Conservation (phyloP, 2,329 filamentous ascomycete species). For the Alternaria ventricosa region DNA sequence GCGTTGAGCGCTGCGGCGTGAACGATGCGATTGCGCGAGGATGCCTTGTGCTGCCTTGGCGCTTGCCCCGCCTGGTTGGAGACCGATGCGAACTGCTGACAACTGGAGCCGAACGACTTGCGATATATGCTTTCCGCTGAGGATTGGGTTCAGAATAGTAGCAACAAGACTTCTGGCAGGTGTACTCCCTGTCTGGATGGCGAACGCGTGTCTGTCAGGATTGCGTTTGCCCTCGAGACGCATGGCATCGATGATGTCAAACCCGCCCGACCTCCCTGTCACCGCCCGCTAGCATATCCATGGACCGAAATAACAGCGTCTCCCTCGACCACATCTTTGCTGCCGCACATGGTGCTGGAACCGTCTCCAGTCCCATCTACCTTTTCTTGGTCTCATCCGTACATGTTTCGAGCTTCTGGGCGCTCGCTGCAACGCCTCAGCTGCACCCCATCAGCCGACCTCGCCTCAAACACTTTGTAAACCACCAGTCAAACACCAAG, state of each 20-base stretch:
- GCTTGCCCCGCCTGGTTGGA: conserved; percentile 23
- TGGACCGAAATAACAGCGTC: conserved; percentile 1
- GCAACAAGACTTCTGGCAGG: background rate
- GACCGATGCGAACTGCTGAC: conserved; percentile 15
- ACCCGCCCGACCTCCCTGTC: conserved; percentile 2
- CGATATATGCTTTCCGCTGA: background rate
- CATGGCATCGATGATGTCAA: conserved; percentile 31
- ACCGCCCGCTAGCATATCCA: conserved; percentile 10
- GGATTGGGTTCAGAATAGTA: background rate
- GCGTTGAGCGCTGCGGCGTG: background rate
- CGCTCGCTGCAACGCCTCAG: background rate
- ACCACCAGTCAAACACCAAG: conserved; percentile 20
- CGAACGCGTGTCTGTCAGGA: conserved; percentile 20
- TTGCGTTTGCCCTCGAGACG: conserved; percentile 6
- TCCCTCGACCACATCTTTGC: background rate
- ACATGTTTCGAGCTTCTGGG: background rate
- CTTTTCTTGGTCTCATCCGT: conserved; percentile 1
- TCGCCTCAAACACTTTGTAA: conserved; percentile 28
- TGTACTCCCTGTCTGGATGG: background rate
- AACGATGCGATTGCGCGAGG: conserved; percentile 12
- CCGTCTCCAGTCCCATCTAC: background rate
- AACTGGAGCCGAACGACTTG: background rate
- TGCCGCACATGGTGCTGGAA: background rate
- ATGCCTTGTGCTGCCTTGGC: conserved; percentile 24
- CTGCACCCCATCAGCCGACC: conserved; percentile 1